Base-by-base conservation (phyloP, 495 filamentous ascomycete genomes). In the Neurospora terricola region DNA sequence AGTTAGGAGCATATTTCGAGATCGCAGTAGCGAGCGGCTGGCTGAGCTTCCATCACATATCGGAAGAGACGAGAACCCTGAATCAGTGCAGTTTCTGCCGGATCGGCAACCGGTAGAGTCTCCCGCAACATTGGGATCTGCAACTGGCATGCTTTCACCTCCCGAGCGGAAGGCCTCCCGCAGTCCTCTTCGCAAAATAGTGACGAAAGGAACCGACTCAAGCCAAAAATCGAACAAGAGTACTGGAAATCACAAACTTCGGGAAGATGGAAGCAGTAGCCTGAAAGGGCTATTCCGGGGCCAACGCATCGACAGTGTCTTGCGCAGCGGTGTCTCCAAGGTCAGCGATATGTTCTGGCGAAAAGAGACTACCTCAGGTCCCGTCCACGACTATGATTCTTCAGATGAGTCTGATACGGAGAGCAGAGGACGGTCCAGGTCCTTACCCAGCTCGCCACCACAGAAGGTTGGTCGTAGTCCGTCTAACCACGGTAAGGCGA, bases 311-410 rank as follows among this genome's bases (percentile, higher is more conserved):
- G 85, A 86, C 72, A 84, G 78, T 37, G 82, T 86, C 71, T 73
- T 86, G 72, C 82, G 84, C 8, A 85, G 80, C 16, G 77, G 84
- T 71, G 83, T 86, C 6, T 85, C 83, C 66, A 86, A 85, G 73
- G 80, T 86, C 30, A 81, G 84, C 37, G 85, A 86, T 72, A 77
- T 86, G 59, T 73, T 86, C 69, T 85, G 84, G 83, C 81, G 82
- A 69, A 85, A 79, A 69, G 83, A 86, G 16, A 75, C 76, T 0
- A 76, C 73, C 5, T 14, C 54, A 66, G 75, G 69, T 12, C 69
- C 70, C 30, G 72, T 23, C 1, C 78, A 81, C 9, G 77, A 76
- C 14, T 39, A 76, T 6, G 81, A 74, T 3, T 81, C 80, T 34
- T 82, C 80, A 9, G 79, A 82, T 16, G 83, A 84, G 2, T 85